phyloP scores from a whole-genome alignment of 1,284 basidiomycete genomes.

The Moesziomyces globuligerus region DNA sequence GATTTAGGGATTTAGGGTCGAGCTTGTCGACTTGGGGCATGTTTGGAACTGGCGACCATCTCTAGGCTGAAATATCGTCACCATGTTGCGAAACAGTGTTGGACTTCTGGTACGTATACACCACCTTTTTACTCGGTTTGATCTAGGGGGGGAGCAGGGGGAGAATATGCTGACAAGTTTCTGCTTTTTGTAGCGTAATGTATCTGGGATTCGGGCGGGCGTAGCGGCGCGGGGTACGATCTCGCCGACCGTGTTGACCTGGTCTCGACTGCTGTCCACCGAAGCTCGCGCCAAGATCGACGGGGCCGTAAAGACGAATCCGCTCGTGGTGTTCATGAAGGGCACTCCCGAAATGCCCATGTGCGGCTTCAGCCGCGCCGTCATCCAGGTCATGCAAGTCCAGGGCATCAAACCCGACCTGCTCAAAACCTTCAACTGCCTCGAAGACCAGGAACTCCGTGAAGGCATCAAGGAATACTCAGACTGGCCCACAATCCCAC shows the following conservation, averaged over 20 bases:
- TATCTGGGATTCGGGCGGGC: neutral
- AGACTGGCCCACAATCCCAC: slow-evolving; percentile 95
- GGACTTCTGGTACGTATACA: neutral
- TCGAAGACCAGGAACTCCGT: slow-evolving; percentile 85
- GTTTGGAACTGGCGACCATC: too few relatives aligned
- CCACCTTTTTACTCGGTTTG: too few relatives aligned
- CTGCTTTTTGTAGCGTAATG: neutral
- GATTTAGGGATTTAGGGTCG: too few relatives aligned
- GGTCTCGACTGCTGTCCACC: slow-evolving; percentile 67
- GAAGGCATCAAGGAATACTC: slow-evolving; percentile 94
- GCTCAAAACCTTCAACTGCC: slow-evolving; percentile 79
- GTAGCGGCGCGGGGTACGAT: neutral
- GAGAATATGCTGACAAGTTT: too few relatives aligned
- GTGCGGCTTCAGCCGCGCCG: slow-evolving; percentile 92
- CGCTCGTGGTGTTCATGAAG: slow-evolving; percentile 94
- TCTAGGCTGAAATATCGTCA: too few relatives aligned
- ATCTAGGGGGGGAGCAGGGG: too few relatives aligned
- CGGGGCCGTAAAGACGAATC: slow-evolving; percentile 73
- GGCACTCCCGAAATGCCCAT: slow-evolving; percentile 78
- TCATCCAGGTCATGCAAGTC: slow-evolving; percentile 87
- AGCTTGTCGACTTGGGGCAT: too few relatives aligned
- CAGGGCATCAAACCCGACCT: slow-evolving; percentile 77
- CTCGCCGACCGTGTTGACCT: neutral
- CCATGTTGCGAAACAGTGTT: neutral
- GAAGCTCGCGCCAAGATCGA: slow-evolving; percentile 71